A percentile compares a stretch with the other conserved stretches of the same genome.
These are phyloP conservation scores for Naumovozyma dairenensis DNA, from an alignment of 805 yeast genomes.

Conservation along the genomic window DNA sequence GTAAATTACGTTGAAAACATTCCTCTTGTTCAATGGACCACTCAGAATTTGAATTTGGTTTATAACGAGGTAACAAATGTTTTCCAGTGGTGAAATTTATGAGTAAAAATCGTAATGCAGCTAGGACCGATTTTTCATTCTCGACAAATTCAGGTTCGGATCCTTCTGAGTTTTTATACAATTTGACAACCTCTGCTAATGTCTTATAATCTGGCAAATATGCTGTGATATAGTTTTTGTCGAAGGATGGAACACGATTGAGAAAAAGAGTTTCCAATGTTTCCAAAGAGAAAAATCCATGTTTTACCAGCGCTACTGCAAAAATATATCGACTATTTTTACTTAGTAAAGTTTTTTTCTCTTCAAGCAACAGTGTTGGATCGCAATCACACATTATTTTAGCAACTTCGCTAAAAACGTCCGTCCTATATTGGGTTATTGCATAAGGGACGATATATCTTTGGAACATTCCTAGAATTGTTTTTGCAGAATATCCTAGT, in stretches of 20 bases:
- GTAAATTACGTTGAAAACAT: constrained; percentile 35
- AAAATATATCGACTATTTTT: constrained; percentile 28
- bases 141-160: constrained; percentile 7
- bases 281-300: constrained; percentile 24
- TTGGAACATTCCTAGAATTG: constrained; percentile 59
- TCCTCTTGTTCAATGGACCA: constrained; percentile 24
- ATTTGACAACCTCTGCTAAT: constrained; percentile 25
- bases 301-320: constrained; percentile 28
- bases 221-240: constrained; percentile 18
- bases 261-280: constrained; percentile 23
- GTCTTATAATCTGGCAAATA: constrained; percentile 27
- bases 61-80: constrained; percentile 20
- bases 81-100: constrained; percentile 24
- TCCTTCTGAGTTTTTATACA: constrained; percentile 16
- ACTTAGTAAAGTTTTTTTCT: constrained; percentile 16
- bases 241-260: constrained; percentile 24
- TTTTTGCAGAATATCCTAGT: constrained; percentile 49
- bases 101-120: constrained; percentile 20
- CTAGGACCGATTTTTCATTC: constrained; percentile 20
- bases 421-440: constrained; percentile 54
- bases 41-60: constrained; percentile 15
- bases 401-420: constrained; percentile 37
- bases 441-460: constrained; percentile 70
- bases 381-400: constrained; percentile 22
- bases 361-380: constrained; percentile 10